A percentile compares a stretch with the other conserved stretches of the same genome.
Conservation (phyloP, 2,329 filamentous ascomycete genomes). For the Dendrostoma leiphaemia region DNA sequence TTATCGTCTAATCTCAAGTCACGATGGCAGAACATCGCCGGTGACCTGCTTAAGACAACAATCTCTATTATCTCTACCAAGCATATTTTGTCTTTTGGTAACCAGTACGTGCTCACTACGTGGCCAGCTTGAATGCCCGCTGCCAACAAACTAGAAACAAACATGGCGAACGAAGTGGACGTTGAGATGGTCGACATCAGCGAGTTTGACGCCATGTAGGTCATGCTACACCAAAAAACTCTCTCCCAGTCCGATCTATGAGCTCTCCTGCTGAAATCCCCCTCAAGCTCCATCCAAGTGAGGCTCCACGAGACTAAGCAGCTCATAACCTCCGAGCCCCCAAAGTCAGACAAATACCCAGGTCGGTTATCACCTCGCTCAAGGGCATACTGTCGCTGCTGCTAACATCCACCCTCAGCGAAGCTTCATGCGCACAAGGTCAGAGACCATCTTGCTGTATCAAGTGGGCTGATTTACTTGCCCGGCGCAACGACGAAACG, state of each 20-base stretch:
- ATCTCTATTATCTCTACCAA: too few species aligned
- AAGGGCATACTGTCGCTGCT: neutral
- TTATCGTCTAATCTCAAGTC: too few species aligned
- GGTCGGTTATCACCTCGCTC: slow-evolving; percentile 24
- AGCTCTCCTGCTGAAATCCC: neutral
- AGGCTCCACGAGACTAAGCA: slow-evolving; percentile 23
- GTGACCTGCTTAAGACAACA: too few species aligned
- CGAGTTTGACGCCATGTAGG: slow-evolving; percentile 56
- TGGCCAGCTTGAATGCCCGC: too few species aligned
- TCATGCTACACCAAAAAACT: slow-evolving; percentile 14
- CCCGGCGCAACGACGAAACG: slow-evolving; percentile 48
- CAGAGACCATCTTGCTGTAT: slow-evolving; percentile 45
- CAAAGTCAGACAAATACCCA: slow-evolving; percentile 29
- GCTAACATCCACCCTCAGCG: slow-evolving; percentile 33
- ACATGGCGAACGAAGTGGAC: slow-evolving; percentile 25
- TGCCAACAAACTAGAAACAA: neutral
- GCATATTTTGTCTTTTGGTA: too few species aligned
- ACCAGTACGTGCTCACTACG: too few species aligned
- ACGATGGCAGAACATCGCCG: too few species aligned
- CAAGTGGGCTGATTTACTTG: slow-evolving; percentile 54
- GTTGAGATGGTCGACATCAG: slow-evolving; percentile 45
- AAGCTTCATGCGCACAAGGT: slow-evolving; percentile 58
- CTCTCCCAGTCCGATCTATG: neutral
- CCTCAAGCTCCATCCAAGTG: slow-evolving; percentile 37
- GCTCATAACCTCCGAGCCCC: neutral